Conservation (phyloP, 2,329 filamentous ascomycete species). For the Botrytis squamosa region DNA sequence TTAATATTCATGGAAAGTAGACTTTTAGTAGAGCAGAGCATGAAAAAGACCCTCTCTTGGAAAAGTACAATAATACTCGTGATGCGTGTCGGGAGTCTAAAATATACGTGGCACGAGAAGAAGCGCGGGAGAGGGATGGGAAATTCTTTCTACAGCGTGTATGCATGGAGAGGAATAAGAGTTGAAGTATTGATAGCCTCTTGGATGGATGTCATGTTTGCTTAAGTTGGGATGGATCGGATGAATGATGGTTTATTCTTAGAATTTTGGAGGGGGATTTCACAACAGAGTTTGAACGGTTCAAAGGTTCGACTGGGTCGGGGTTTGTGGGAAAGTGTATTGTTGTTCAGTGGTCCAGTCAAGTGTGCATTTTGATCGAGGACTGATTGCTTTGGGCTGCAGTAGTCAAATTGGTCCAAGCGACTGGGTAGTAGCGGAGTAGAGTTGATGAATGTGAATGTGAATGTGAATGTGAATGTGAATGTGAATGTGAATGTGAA, state of each 20-base stretch:
- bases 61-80: background rate
- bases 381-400: background rate
- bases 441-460: background rate
- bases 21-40: background rate
- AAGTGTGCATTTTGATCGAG: background rate
- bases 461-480: too few species aligned
- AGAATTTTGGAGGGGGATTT: background rate
- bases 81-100: background rate
- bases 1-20: background rate
- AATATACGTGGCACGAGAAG: slow-evolving; percentile 11
- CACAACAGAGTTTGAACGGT: background rate
- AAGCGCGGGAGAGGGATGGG: background rate
- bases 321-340: background rate
- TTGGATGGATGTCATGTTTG: too few species aligned
- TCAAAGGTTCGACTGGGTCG: background rate
- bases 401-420: background rate
- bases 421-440: background rate
- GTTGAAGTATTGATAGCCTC: background rate
- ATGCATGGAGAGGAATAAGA: background rate
- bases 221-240: background rate
- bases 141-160: background rate
- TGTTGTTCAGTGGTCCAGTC: background rate
- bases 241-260: slow-evolving; percentile 9
- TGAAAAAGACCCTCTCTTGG: background rate
- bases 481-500: too few species aligned